Conservation (phyloP, 176 grass and related monocot species). For the Bonia amplexicaulis region DNA sequence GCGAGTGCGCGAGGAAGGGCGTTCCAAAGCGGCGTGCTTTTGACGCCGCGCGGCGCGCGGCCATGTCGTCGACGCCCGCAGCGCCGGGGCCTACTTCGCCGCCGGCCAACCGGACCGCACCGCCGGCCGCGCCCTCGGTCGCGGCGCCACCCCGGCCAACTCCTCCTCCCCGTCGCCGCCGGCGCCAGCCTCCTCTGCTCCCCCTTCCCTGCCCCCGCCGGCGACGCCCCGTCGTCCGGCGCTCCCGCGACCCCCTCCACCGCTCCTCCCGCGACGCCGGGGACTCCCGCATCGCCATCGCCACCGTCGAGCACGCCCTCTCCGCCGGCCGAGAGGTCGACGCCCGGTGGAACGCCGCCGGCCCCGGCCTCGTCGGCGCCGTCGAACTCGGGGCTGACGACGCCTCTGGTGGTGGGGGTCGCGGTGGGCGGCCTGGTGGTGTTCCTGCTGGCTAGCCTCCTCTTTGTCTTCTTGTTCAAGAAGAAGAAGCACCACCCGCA, state of each 20-base stretch:
- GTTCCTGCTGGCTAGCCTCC: slow-evolving; percentile 50
- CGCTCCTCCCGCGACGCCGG: slow-evolving; percentile 2
- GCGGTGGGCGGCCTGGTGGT: slow-evolving; percentile 48
- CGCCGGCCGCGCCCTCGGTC: slow-evolving; percentile 5
- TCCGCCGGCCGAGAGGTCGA: neutral
- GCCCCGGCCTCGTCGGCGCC: neutral
- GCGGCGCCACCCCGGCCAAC: slow-evolving; percentile 18
- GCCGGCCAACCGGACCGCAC: slow-evolving; percentile 13
- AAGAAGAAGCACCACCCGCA: slow-evolving; percentile 53
- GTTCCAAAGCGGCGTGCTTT: neutral
- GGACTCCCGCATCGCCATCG: neutral
- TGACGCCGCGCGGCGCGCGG: neutral
- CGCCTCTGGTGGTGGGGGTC: slow-evolving; percentile 46
- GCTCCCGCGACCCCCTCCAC: slow-evolving; percentile 1
- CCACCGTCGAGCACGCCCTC: slow-evolving; percentile 6
- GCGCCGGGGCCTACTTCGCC: slow-evolving; percentile 6
- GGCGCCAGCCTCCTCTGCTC: neutral
- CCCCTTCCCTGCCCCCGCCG: neutral
- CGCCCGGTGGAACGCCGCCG: neutral
- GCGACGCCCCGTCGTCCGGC: neutral
- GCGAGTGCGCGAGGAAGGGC: neutral
- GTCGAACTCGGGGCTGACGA: slow-evolving; percentile 13
- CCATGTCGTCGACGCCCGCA: slow-evolving; percentile 40
- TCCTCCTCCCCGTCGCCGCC: slow-evolving; percentile 28
- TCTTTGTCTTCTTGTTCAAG: slow-evolving; percentile 56